A percentile compares a stretch with the other conserved stretches of the same genome.
These are phyloP conservation scores for Fusarium cicatricum DNA, from an alignment of 2,329 filamentous ascomycete species.

Conservation along the genomic window DNA sequence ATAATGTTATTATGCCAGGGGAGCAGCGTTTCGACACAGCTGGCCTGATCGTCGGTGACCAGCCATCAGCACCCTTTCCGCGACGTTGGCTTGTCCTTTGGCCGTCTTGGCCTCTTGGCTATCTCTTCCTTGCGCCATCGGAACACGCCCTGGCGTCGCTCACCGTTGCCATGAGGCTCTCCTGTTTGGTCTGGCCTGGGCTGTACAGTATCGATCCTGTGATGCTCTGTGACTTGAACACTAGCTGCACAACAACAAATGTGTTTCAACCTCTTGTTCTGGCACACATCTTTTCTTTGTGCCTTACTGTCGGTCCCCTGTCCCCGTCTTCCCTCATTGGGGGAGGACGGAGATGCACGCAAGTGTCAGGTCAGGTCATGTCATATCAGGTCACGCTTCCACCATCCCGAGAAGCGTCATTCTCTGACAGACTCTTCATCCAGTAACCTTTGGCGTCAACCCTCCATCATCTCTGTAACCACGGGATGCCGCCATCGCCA, in stretches of 20 bases:
- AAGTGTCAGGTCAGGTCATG: constrained; percentile 40
- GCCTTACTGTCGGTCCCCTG: constrained; percentile 5
- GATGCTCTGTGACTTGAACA: constrained; percentile 4
- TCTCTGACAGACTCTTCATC: constrained; percentile 26
- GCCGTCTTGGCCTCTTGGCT: constrained; percentile 16
- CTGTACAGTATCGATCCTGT: constrained; percentile 7
- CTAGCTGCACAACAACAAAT: constrained; percentile 6
- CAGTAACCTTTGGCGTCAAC: constrained; percentile 34
- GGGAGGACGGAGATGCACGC: constrained; percentile 23
- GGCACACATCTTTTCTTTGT: constrained; percentile 5
- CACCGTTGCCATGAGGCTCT: constrained; percentile 25
- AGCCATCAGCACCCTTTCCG: constrained; percentile 12
- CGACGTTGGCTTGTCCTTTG: constrained; percentile 10
- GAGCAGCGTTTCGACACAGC: constrained; percentile 32
- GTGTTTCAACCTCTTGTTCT: constrained; percentile 16
- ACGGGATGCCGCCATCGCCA: constrained; percentile 20
- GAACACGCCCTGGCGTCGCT: constrained; percentile 5
- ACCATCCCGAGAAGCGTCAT: constrained; percentile 31
- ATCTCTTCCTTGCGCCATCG: constrained; percentile 11
- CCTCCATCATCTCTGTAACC: constrained; percentile 32
- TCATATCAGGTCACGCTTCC: constrained; percentile 44
- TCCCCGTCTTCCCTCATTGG: constrained; percentile 7
- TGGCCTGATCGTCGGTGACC: constrained; percentile 13
- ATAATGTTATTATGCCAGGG: constrained; percentile 36
- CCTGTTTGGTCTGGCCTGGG: constrained; percentile 12